Evolutionary conservation across 768 basidiomycete genomes (phyloP), one percentile per base, ranked within the genome.

Genomic region (Rhizopogon vinicolor): DNA sequence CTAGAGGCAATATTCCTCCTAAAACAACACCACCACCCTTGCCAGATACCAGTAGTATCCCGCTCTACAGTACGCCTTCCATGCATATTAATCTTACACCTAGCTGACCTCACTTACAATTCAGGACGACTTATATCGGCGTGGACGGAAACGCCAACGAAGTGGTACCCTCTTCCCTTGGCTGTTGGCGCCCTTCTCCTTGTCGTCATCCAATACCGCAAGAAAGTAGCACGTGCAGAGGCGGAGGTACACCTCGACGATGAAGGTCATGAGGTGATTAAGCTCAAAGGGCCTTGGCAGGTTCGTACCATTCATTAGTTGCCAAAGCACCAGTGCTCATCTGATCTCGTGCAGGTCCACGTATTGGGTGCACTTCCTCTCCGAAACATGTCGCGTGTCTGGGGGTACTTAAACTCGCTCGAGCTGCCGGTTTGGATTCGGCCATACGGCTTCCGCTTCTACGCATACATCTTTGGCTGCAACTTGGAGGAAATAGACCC

Each of bases 361-460:
- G 94, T 98, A 45, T 78, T 98, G 50, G 96, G 95, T 51, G 95
- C 95, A 9, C 81, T 99, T 1, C 97, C 97, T 0, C 81, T 98
- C 6, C 85, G 95, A 41, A 93, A 93, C 58, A 84, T 98, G 67
- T 98, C 96, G 18, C 87, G 95, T 1, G 72, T 98, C 5, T 98
- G 96, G 94, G 97, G 97, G 6, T 95, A 94, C 70, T 64, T 98
- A 58, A 99, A 98, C 75, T 90, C 89, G 1, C 79, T 95, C 59
- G 89, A 93, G 62, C 82, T 99, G 5, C 97, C 97, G 31, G 78
- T 95, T 57, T 99, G 94, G 95, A 81, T 93, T 72, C 81, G 97
- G n/a, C 94, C 94, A 3, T 83, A 85, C 65, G 91, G 95, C 39
- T 85, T 94, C 75, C 82, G 84, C 55, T 64, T 95, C 46, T 99